phyloP scores from a whole-genome alignment of 2,329 filamentous ascomycete genomes.

The Diplodia seriata region DNA sequence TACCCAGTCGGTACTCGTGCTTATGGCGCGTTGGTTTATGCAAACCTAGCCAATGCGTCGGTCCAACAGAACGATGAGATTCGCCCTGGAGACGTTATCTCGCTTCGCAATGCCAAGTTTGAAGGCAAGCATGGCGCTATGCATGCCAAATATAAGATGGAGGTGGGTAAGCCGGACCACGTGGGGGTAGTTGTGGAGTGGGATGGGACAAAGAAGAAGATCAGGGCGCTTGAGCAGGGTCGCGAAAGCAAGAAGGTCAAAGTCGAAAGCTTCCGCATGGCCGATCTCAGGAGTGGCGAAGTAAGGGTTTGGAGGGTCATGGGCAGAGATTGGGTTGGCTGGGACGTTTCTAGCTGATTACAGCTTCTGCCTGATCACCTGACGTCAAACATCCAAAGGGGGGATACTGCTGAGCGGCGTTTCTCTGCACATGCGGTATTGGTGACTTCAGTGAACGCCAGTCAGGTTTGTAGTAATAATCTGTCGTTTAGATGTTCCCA shows the following conservation, averaged over 20 bases:
- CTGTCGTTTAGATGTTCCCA: background rate
- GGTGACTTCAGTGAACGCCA: conserved; percentile 16
- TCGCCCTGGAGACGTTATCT: conserved; percentile 88
- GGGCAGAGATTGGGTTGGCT: conserved; percentile 89
- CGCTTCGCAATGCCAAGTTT: conserved; percentile 90
- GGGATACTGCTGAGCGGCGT: conserved; percentile 17
- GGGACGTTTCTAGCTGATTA: conserved; percentile 56
- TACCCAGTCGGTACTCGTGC: conserved; percentile 84
- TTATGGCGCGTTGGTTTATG: conserved; percentile 91
- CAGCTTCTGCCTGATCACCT: too few relatives aligned
- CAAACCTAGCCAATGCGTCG: conserved; percentile 92
- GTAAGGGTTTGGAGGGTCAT: conserved; percentile 98
- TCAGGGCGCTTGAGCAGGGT: conserved; percentile 93
- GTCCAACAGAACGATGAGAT: conserved; percentile 93
- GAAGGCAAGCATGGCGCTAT: conserved; percentile 94
- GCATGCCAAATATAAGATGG: conserved; percentile 89
- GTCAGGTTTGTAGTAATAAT: conserved; percentile 30
- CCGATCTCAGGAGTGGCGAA: conserved; percentile 89
- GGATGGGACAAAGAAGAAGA: conserved; percentile 99
- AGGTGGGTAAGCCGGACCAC: conserved; percentile 88
- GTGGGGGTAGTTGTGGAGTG: conserved; percentile 93
- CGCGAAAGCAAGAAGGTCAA: conserved; percentile 93
- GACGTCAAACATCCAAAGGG: background rate
- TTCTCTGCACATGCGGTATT: conserved; percentile 9
- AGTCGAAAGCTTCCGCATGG: conserved; percentile 90